Evolutionary conservation across 2,329 filamentous ascomycete species (phyloP).

Genomic region (Leptographium lundbergii): DNA sequence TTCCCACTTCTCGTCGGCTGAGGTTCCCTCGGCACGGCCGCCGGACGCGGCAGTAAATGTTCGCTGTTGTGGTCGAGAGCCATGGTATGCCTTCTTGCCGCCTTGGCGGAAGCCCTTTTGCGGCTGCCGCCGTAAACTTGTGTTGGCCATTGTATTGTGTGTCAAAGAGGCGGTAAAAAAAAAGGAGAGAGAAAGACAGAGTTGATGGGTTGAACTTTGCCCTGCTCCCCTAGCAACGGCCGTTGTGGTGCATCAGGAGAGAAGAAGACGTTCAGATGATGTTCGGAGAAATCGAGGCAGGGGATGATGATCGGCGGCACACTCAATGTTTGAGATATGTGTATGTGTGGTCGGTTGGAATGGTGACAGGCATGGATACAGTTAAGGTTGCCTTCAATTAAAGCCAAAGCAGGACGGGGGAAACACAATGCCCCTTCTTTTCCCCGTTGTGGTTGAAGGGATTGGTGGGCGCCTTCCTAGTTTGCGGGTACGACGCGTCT

Average conservation of each 20-base stretch:
- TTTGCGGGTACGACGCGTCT: conserved; percentile 9
- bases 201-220: background rate
- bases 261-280: background rate
- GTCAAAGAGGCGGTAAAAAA: background rate
- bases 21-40: conserved; percentile 70
- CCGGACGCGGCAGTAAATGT: conserved; percentile 70
- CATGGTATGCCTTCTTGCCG: conserved; percentile 60
- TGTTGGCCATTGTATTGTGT: conserved; percentile 40
- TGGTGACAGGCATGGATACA: background rate
- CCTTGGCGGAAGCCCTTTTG: conserved; percentile 53
- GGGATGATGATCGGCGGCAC: background rate
- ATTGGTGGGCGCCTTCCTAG: conserved; percentile 4
- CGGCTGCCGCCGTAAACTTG: conserved; percentile 39
- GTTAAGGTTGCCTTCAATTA: background rate
- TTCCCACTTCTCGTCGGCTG: conserved; percentile 86
- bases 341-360: background rate
- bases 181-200: background rate
- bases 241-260: background rate
- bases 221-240: background rate
- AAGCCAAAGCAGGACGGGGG: background rate
- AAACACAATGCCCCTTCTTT: background rate
- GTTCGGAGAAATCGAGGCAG: background rate
- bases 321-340: background rate
- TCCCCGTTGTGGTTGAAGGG: background rate
- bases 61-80: conserved; percentile 39